These are phyloP conservation scores for Anthracocystis panici-leucophaei DNA, from an alignment of 1,284 basidiomycete species.

Conservation along the genomic window DNA sequence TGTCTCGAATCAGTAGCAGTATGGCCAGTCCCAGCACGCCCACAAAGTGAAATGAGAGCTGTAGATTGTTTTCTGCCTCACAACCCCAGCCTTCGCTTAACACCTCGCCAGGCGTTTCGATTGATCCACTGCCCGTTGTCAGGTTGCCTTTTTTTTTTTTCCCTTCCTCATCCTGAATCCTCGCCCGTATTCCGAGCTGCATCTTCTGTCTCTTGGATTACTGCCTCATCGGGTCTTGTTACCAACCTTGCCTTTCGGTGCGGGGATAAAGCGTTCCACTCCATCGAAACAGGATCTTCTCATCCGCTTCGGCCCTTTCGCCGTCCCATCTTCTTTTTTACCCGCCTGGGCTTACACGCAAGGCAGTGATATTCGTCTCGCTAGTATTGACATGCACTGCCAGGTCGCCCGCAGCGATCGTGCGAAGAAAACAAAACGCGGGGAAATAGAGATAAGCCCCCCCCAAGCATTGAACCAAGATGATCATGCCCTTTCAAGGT, in stretches of 20 bases:
- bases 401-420: not conserved
- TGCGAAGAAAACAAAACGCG: constrained; percentile 3
- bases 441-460: constrained; percentile 5
- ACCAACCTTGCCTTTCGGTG: not conserved
- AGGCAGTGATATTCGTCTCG: too few relatives aligned
- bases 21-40: too few relatives aligned
- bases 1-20: too few relatives aligned
- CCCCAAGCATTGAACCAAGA: too few relatives aligned
- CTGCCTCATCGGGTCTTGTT: not conserved
- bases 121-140: not conserved
- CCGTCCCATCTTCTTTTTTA: too few relatives aligned
- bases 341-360: too few relatives aligned
- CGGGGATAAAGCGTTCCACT: not conserved
- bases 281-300: too few relatives aligned
- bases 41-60: too few relatives aligned
- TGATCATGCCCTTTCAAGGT: too few relatives aligned
- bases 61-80: not conserved
- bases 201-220: not conserved
- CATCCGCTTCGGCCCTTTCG: too few relatives aligned
- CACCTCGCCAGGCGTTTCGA: constrained; percentile 1
- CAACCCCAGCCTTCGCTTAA: not conserved
- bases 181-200: not conserved
- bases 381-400: not conserved
- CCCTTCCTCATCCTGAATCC: too few relatives aligned
- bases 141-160: not conserved